phyloP scores from a whole-genome alignment of 1,139 yeast species.

The Candida anutae region DNA sequence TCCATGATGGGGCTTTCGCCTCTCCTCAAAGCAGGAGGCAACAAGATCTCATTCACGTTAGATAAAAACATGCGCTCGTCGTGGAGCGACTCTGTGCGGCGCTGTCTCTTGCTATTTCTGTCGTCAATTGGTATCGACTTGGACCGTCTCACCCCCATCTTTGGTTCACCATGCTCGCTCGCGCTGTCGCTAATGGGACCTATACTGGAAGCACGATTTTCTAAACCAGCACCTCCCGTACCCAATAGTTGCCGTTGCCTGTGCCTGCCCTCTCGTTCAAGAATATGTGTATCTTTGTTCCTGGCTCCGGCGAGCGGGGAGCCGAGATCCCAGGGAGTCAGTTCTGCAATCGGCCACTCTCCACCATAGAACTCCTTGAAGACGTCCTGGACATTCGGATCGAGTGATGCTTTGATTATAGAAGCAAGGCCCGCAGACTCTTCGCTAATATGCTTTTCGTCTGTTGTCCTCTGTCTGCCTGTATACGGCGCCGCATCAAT shows the following conservation, averaged over 20 bases:
- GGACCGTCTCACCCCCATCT: too few relatives aligned
- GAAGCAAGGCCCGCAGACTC: not conserved
- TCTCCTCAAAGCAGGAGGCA: conserved; percentile 29
- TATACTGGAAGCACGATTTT: too few relatives aligned
- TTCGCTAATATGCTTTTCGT: not conserved
- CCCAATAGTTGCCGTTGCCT: too few relatives aligned
- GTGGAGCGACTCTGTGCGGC: conserved; percentile 23
- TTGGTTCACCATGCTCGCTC: too few relatives aligned
- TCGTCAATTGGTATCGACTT: conserved; percentile 19
- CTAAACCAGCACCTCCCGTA: too few relatives aligned
- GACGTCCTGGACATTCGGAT: not conserved
- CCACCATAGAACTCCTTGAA: too few relatives aligned
- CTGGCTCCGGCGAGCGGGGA: too few relatives aligned
- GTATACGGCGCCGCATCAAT: conserved; percentile 2
- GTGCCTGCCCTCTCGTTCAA: not conserved
- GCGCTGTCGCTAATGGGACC: too few relatives aligned
- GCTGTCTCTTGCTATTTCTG: conserved; percentile 10
- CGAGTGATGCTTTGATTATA: not conserved
- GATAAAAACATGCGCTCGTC: conserved; percentile 26
- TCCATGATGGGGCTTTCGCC: conserved; percentile 28
- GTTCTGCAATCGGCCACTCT: too few relatives aligned
- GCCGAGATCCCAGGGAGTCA: too few relatives aligned
- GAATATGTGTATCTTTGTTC: not conserved
- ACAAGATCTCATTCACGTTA: conserved; percentile 23
- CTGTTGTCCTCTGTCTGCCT: not conserved